Base-by-base conservation (phyloP, 495 filamentous ascomycete genomes). In the Aspergillus homomorphus region DNA sequence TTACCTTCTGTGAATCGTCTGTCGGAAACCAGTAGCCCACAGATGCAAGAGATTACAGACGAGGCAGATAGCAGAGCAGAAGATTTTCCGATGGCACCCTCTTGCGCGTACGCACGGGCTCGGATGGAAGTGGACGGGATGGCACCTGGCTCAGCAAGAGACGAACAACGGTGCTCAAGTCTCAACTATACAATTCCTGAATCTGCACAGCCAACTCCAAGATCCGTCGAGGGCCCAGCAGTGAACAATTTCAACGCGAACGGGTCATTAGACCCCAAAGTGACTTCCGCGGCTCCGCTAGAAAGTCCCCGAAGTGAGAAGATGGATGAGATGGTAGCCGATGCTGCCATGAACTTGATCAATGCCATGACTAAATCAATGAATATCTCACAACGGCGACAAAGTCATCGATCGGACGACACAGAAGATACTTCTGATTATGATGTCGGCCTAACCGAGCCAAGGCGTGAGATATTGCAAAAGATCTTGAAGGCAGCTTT, bases 281-380 rank as follows among this genome's bases (percentile, higher is more conserved):
- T 28, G 12, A 50, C 59, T 10, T 41, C 52, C 7, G 20, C 64
- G 30, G 43, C 59, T 23, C 59, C 57, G 16, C 16, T 22, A 22
- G 50, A 22, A 19, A 57, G 43, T 12, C 7, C 26, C 7, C 57
- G 22, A 21, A 56, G 24, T 18, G 54, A 53, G 12, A 73, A 67
- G 44, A 62, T 62, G 16, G 69, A 66, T 7, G 54, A 63, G 16
- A 66, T 69, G 44, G 57, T 74, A n/a, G 24, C 66, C 8, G 69
- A 73, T 21, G 69, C 69, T 14, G 73, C 74, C 9, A 64, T 64
- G 16, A 73, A 73, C 48, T 51, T 75, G 26, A 67, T 77, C 41
- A 72, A 68, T 43, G 67, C 69, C 43, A 71, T 77, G 70, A 71
- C 69, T 2, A 77, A 69, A 26, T 67, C 72, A 58, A 68, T 74